These are phyloP conservation scores for Eutypella sp. DNA, from an alignment of 2,329 filamentous ascomycete genomes.

Conservation along the genomic window DNA sequence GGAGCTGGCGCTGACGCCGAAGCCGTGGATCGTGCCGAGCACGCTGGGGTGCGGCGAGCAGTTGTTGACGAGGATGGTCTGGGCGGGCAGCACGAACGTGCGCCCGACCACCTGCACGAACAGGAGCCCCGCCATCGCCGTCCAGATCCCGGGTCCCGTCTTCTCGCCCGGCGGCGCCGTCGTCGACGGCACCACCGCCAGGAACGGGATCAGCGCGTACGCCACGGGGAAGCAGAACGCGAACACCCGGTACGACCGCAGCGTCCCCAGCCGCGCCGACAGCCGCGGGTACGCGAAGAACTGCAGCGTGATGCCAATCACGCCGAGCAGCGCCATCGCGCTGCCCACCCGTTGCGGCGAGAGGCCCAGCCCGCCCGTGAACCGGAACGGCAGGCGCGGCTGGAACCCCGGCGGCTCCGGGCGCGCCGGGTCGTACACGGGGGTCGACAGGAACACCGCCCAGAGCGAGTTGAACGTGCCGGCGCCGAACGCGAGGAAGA, in stretches of 20 bases:
- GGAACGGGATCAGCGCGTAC: conserved; percentile 65
- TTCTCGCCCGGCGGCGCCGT: conserved; percentile 45
- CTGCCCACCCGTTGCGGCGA: conserved; percentile 67
- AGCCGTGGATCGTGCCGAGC: conserved; percentile 42
- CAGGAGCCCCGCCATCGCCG: conserved; percentile 57
- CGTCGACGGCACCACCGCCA: conserved; percentile 57
- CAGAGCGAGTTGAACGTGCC: conserved; percentile 73
- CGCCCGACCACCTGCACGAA: conserved; percentile 61
- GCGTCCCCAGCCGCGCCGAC: conserved; percentile 61
- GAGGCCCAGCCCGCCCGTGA: conserved; percentile 73
- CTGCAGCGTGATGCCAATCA: conserved; percentile 70
- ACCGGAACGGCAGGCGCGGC: conserved; percentile 50
- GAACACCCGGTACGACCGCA: conserved; percentile 63
- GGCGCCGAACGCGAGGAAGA: conserved; percentile 67
- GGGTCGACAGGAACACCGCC: conserved; percentile 72
- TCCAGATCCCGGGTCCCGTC: conserved; percentile 56
- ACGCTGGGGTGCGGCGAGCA: conserved; percentile 44
- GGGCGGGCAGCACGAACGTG: conserved; percentile 53
- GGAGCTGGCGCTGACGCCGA: conserved; percentile 55
- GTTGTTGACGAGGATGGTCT: conserved; percentile 44
- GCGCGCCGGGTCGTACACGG: conserved; percentile 46
- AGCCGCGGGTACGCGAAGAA: conserved; percentile 66
- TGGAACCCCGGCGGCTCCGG: conserved; percentile 26
- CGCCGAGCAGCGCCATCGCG: conserved; percentile 70
- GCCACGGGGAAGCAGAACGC: conserved; percentile 66